Percentiles rank a stretch among this genome's conserved stretches.
phyloP scores from a whole-genome alignment of 1,284 basidiomycete genomes.

The Anthracocystis setariae region DNA sequence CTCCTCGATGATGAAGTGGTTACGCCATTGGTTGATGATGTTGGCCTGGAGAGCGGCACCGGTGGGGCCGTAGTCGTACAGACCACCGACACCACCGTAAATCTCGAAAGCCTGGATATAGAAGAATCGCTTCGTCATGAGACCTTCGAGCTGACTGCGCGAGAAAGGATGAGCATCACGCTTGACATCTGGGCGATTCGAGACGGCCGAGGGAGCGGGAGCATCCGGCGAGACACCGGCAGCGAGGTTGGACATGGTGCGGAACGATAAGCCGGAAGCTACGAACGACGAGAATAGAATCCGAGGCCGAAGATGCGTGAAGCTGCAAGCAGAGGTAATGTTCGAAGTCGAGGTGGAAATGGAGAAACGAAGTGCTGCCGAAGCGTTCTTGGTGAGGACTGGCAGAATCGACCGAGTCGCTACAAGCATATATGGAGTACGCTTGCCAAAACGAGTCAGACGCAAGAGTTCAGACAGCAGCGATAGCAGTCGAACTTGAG shows the following conservation, averaged over 20 bases:
- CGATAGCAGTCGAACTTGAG: slow-evolving; percentile 6
- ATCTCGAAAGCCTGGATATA: slow-evolving; percentile 98
- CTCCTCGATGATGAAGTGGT: slow-evolving; percentile 98
- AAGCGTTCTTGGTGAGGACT: slow-evolving; percentile 12
- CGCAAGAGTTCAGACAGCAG: slow-evolving; percentile 1
- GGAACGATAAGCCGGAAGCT: slow-evolving; percentile 8
- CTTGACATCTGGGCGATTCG: slow-evolving; percentile 55
- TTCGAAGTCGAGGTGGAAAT: not conserved
- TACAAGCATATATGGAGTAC: slow-evolving; percentile 28
- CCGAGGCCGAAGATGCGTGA: not conserved
- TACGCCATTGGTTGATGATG: slow-evolving; percentile 95
- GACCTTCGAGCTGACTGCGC: slow-evolving; percentile 83
- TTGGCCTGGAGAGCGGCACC: slow-evolving; percentile 96
- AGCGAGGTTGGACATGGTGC: slow-evolving; percentile 39
- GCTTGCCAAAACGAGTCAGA: not conserved
- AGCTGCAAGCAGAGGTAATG: not conserved
- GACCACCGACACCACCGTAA: slow-evolving; percentile 95
- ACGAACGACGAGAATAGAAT: not conserved
- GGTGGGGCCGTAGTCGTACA: slow-evolving; percentile 77
- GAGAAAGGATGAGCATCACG: slow-evolving; percentile 82
- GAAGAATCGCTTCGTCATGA: slow-evolving; percentile 94
- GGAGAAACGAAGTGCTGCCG: slow-evolving; percentile 27
- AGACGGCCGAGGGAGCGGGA: slow-evolving; percentile 44
- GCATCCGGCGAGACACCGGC: slow-evolving; percentile 37
- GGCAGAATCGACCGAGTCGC: slow-evolving; percentile 35